Evolutionary conservation across 2,329 filamentous ascomycete species (phyloP).

Genomic region (Zymoseptoria passerinii): DNA sequence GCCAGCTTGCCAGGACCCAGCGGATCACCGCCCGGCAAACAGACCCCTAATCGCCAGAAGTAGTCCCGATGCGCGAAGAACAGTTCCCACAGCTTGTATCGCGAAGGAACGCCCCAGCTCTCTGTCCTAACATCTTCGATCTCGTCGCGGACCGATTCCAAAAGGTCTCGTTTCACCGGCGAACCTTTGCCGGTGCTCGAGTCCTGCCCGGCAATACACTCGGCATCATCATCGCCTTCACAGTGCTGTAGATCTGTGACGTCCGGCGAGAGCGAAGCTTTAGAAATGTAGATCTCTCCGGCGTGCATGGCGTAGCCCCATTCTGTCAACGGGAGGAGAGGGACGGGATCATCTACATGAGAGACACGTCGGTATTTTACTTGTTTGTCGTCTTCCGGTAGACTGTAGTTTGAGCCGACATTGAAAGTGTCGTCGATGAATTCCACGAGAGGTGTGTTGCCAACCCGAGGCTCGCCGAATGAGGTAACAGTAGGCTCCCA

Average conservation of each 20-base stretch:
- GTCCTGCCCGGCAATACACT: slow-evolving; percentile 60
- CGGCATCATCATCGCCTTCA: slow-evolving; percentile 58
- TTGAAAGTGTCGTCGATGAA: slow-evolving; percentile 49
- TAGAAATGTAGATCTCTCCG: slow-evolving; percentile 80
- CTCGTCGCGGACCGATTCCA: slow-evolving; percentile 20
- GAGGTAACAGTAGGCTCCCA: slow-evolving; percentile 76
- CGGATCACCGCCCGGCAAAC: slow-evolving; percentile 52
- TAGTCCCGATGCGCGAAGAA: slow-evolving; percentile 94
- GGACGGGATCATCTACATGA: slow-evolving; percentile 79
- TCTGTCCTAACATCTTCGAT: slow-evolving; percentile 28
- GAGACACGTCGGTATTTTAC: slow-evolving; percentile 67
- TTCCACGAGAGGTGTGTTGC: slow-evolving; percentile 45
- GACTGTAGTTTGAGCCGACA: slow-evolving; percentile 8
- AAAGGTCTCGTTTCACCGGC: slow-evolving; percentile 13
- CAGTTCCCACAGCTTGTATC: slow-evolving; percentile 78
- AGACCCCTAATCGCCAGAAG: slow-evolving; percentile 87
- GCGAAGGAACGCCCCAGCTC: slow-evolving; percentile 38
- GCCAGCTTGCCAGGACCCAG: slow-evolving; percentile 20
- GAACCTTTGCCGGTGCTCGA: slow-evolving; percentile 15
- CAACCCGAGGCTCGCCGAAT: slow-evolving; percentile 74
- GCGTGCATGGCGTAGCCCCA: slow-evolving; percentile 83
- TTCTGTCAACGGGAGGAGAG: slow-evolving; percentile 73
- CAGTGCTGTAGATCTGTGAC: slow-evolving; percentile 64
- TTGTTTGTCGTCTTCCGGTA: slow-evolving; percentile 13
- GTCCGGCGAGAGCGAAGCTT: slow-evolving; percentile 58